A percentile compares a stretch with the other conserved stretches of the same genome.
These are phyloP conservation scores for Psilocybe tampanensis DNA, from an alignment of 768 basidiomycete genomes.

Conservation along the genomic window DNA sequence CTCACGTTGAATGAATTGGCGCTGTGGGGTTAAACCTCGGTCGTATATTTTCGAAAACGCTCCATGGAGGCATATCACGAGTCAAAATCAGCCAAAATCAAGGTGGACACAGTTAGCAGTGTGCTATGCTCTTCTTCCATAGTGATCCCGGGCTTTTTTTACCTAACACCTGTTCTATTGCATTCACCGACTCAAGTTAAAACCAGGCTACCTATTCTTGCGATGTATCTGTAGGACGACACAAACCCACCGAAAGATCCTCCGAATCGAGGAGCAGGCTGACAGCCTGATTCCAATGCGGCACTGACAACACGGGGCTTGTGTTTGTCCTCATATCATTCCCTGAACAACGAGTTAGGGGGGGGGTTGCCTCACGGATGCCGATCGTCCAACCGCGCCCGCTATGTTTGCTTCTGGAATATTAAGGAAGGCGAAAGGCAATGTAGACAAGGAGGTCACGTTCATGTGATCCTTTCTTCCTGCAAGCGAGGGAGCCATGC, in stretches of 20 bases:
- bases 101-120: background rate
- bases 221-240: too few relatives aligned
- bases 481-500: background rate
- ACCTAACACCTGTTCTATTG: too few relatives aligned
- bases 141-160: too few relatives aligned
- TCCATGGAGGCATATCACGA: background rate
- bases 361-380: background rate
- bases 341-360: too few relatives aligned
- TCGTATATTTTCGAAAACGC: background rate
- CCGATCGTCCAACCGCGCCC: background rate
- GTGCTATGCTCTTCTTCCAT: too few relatives aligned
- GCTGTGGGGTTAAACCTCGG: background rate
- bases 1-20: background rate
- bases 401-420: background rate
- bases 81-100: background rate
- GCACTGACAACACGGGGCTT: too few relatives aligned
- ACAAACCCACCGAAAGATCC: background rate
- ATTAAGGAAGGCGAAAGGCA: background rate
- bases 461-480: conserved; percentile 1
- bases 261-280: background rate
- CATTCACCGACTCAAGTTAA: too few relatives aligned
- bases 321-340: too few relatives aligned
- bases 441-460: background rate
- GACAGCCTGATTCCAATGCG: too few relatives aligned
- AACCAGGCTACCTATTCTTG: too few relatives aligned